These are phyloP conservation scores for Calvatia gigantea DNA, from an alignment of 768 basidiomycete genomes.

Conservation along the genomic window DNA sequence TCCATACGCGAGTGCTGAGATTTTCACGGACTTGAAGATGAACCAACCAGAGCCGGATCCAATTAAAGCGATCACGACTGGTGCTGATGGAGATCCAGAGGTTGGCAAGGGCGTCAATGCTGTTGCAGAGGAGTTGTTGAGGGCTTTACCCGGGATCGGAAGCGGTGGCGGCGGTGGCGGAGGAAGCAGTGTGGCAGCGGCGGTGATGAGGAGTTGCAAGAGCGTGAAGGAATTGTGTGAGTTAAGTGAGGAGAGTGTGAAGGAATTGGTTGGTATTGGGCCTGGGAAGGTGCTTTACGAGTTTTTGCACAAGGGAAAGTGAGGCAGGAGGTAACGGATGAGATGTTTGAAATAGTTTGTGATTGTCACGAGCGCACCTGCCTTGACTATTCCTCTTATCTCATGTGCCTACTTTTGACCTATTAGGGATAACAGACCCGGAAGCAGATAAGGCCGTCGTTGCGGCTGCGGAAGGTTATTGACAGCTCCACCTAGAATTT, in stretches of 20 bases:
- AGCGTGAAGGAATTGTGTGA: slow-evolving; percentile 75
- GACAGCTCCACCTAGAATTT: no score
- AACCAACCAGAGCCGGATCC: slow-evolving; percentile 81
- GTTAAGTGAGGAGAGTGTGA: slow-evolving; percentile 56
- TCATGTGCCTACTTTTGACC: no score
- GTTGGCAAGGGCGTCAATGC: slow-evolving; percentile 66
- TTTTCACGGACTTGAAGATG: slow-evolving; percentile 88
- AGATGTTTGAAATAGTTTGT: not conserved
- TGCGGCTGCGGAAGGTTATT: no score
- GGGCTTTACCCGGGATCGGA: slow-evolving; percentile 80
- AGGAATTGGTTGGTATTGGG: slow-evolving; percentile 75
- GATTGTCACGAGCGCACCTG: not conserved
- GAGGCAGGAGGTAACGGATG: not conserved
- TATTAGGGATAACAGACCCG: no score
- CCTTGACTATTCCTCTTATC: not conserved
- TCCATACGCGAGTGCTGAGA: slow-evolving; percentile 86
- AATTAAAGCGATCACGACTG: slow-evolving; percentile 69
- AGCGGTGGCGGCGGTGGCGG: slow-evolving; percentile 61
- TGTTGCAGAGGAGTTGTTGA: slow-evolving; percentile 79
- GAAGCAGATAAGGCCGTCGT: no score
- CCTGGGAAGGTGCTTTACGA: slow-evolving; percentile 77
- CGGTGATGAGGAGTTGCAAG: slow-evolving; percentile 78
- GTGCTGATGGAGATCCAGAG: slow-evolving; percentile 72
- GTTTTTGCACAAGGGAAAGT: slow-evolving; percentile 76
- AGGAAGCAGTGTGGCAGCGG: slow-evolving; percentile 76